These are phyloP conservation scores for Chlamydomonas sphaeroides DNA, from an alignment of 139 green algal genomes.

Conservation along the genomic window DNA sequence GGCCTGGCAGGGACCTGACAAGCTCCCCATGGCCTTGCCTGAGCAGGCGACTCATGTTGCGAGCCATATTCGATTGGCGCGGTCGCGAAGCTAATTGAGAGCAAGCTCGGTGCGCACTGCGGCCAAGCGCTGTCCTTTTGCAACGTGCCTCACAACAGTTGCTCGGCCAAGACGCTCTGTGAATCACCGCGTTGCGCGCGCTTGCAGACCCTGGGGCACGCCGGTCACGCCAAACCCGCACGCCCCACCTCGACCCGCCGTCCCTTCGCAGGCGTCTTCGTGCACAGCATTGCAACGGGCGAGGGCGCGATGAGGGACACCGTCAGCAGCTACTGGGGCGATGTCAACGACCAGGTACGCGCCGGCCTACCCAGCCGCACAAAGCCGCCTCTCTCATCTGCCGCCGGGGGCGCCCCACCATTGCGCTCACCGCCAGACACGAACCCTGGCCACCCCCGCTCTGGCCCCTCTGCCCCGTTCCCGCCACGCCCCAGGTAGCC, in stretches of 20 bases:
- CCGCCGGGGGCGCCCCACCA: no score
- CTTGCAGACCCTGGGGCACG: no score
- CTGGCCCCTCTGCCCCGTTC: not conserved
- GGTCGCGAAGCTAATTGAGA: conserved; percentile 63
- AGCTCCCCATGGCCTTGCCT: no score
- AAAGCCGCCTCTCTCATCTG: not conserved
- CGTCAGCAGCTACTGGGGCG: conserved; percentile 74
- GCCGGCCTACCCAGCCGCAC: no score
- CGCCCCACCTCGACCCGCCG: not conserved
- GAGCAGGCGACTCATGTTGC: conserved; percentile 76
- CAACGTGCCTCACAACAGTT: no score
- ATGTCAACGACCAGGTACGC: conserved; percentile 77
- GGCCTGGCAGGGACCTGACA: not conserved
- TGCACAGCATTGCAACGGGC: conserved; percentile 80
- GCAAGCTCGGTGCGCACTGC: conserved; percentile 59
- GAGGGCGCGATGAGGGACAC: conserved; percentile 49
- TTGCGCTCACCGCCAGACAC: no score
- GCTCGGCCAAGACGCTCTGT: no score
- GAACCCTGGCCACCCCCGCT: not conserved
- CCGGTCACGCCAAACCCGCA: no score
- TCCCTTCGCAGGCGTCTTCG: conserved; percentile 71
- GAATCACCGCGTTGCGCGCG: no score
- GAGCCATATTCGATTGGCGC: conserved; percentile 56
- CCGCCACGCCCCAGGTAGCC: conserved; percentile 53
- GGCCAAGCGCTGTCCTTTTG: no score